Conservation (phyloP, 345 rosid species). For the Arabis hirsuta region DNA sequence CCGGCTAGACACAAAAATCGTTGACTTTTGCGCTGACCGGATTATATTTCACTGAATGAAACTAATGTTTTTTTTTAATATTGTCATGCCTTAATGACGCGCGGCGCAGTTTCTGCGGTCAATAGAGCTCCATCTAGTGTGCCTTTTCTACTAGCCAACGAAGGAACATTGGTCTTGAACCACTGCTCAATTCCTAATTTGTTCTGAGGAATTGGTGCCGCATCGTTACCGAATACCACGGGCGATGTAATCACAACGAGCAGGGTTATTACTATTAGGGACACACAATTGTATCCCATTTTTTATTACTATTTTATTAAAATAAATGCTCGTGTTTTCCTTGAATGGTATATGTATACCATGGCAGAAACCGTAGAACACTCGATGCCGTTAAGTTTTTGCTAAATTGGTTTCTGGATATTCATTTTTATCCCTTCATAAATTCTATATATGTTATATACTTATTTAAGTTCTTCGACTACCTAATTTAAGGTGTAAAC, state of each 20-base stretch:
- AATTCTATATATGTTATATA: conserved; percentile 4
- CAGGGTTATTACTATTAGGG: conserved; percentile 25
- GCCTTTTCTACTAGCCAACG: conserved; percentile 33
- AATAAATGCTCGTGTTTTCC: neutral
- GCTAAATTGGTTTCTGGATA: conserved; percentile 25
- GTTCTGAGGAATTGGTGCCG: conserved; percentile 32
- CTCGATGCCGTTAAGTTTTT: neutral
- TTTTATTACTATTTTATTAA: neutral
- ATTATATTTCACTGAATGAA: neutral
- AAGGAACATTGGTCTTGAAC: conserved; percentile 38
- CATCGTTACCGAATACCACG: conserved; percentile 37
- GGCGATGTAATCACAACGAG: conserved; percentile 36
- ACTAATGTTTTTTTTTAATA: neutral
- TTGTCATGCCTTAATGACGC: conserved; percentile 31
- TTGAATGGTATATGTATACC: conserved; percentile 23
- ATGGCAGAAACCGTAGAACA: conserved; percentile 6
- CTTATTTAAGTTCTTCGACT: neutral
- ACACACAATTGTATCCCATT: conserved; percentile 37
- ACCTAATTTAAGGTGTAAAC: conserved; percentile 20
- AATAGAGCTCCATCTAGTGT: conserved; percentile 32
- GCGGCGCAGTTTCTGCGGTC: conserved; percentile 32
- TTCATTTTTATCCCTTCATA: conserved; percentile 24
- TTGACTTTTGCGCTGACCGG: neutral
- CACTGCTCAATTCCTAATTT: conserved; percentile 30
- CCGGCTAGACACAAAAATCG: neutral